Evolutionary conservation across 345 rosid genomes (phyloP), one percentile per base, ranked within the genome.

Genomic region (Linum usitatissimum): DNA sequence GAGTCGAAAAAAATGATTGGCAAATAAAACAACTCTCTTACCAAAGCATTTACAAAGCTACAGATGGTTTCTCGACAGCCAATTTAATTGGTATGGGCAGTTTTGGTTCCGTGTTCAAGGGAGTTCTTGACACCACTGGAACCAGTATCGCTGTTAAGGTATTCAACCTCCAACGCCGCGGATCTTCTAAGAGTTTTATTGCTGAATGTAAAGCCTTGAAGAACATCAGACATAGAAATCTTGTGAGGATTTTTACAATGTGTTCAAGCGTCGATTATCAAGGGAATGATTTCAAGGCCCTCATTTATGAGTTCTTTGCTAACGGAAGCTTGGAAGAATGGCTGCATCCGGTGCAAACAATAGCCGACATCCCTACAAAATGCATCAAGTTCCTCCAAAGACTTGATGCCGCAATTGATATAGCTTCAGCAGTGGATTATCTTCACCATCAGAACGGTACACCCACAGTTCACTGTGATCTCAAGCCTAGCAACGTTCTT

Each of bases 61-160:
- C 70, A 2, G 9, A 61, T 61, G 62, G 60, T 20, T 73, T 64
- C 48, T 61, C 53, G 8, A 14, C 59, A 2, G 49, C 39, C 20
- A 73, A 61, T 57, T 19, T 65, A n/a, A 53, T 60, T 6, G 48
- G 64, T 30, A 20, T 14, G 23, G 73, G 70, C n/a, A 57, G 70
- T 57, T 69, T 60, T 68, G 77, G 70, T 15, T 58, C 60, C 64
- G 73, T 66, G 9, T 65, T 56, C 28, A 73, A 45, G 38, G 66
- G 73, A 53, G 42, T 55, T n/a, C 70, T 70, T 31, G n/a, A 45
- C 15, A 45, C 66, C 30, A 18, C 6, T 2, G 55, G 5, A 13
- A 39, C 64, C 58, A 48, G 49, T 1, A 60, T 63, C 17, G 68
- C 42, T 14, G 61, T 59, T 3, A 74, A 70, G 60, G 63, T 62